Percentiles rank a stretch among this genome's conserved stretches.
These are phyloP conservation scores for Alternaria sp. DNA, from an alignment of 2,329 filamentous ascomycete species.

Conservation along the genomic window DNA sequence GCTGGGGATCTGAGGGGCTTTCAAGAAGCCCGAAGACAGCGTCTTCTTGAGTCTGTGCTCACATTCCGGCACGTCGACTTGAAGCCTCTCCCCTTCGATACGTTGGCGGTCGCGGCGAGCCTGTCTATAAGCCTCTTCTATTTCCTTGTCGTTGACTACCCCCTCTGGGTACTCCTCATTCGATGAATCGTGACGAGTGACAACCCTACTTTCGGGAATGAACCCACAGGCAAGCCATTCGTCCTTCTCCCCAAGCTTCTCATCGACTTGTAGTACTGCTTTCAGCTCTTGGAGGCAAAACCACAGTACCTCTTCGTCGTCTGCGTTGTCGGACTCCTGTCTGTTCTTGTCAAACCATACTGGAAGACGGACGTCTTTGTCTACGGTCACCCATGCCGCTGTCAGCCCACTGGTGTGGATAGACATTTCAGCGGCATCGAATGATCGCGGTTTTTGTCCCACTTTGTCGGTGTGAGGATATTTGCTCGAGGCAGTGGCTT, in stretches of 20 bases:
- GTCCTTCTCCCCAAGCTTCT: neutral
- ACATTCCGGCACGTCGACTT: neutral
- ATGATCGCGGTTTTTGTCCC: neutral
- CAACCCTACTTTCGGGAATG: neutral
- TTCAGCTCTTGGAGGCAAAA: slow-evolving; percentile 13
- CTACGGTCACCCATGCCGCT: neutral
- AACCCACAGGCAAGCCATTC: slow-evolving; percentile 18
- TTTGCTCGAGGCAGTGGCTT: neutral
- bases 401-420: neutral
- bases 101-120: neutral
- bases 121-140: neutral
- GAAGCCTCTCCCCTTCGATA: neutral
- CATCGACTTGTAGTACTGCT: neutral
- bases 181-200: neutral
- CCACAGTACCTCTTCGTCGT: slow-evolving; percentile 7
- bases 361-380: neutral
- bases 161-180: neutral
- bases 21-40: neutral
- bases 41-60: neutral
- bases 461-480: neutral
- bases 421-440: neutral
- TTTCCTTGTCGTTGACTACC: neutral
- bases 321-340: neutral
- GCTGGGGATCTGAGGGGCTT: slow-evolving; percentile 10
- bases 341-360: slow-evolving; percentile 5